A percentile compares a stretch with the other conserved stretches of the same genome.
These are phyloP conservation scores for Luvunga scandens DNA, from an alignment of 345 rosid species.

Conservation along the genomic window DNA sequence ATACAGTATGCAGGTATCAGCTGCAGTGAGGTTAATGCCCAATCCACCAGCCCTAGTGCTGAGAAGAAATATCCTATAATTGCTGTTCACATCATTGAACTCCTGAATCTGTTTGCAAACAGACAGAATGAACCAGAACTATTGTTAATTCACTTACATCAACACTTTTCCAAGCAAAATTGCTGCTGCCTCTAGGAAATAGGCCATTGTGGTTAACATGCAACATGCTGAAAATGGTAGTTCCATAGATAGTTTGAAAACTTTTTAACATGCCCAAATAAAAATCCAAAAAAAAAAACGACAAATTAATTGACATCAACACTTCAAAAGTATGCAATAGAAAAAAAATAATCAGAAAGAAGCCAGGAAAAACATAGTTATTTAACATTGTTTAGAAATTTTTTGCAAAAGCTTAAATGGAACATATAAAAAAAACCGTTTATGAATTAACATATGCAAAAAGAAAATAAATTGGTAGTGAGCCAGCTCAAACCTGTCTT, in stretches of 20 bases:
- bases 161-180: neutral
- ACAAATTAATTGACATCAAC: neutral
- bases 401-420: neutral
- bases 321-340: neutral
- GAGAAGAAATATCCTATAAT: conserved; percentile 67
- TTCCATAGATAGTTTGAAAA: neutral
- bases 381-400: neutral
- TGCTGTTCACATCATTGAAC: conserved; percentile 74
- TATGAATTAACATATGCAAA: neutral
- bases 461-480: neutral
- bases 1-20: conserved; percentile 91
- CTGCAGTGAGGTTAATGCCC: conserved; percentile 97
- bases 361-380: neutral
- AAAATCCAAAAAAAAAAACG: neutral
- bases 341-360: neutral
- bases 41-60: conserved; percentile 98
- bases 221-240: neutral
- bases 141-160: neutral
- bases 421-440: neutral
- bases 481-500: conserved; percentile 62
- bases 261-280: neutral
- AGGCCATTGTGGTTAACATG: neutral
- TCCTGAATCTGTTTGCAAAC: conserved; percentile 57
- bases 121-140: neutral
- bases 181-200: neutral